Base-by-base conservation (phyloP, 106 monocot species). In the Allium sativum region DNA sequence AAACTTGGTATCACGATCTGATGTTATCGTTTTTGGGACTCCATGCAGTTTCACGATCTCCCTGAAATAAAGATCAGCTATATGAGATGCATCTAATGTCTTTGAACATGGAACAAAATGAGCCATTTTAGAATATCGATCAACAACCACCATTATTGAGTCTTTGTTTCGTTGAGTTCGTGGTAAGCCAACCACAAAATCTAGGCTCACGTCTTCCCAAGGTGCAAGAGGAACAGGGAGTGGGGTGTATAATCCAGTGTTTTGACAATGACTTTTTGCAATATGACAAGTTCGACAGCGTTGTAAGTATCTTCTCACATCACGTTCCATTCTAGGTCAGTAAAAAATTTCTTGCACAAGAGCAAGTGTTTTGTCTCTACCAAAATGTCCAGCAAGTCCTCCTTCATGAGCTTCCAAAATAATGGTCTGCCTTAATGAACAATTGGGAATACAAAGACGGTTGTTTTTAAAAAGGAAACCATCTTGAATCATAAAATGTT, bases 391-490 rank as follows among this genome's bases (percentile, higher is more conserved):
- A 1, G 16, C 61, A 15, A 61, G 13, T 43, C 61, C 0, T 0
- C 15, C n/a, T 14, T 14, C 0, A 21, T 22, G 59, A 8, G 18
- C 17, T 19, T 16, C 18, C 42, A 10, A 6, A 59, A 44, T 56
- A 40, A 67, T 54, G 2, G 53, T 18, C 14, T 67, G 1, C 18
- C 54, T 9, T 0, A 45, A 44, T 4, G 67, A 67, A 20, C 40
- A 22, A 0, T 41, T 19, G 5, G 41, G 55, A 44, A 67, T 67
- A 15, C 41, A 67, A 12, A 67, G 56, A 44, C 19, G 8, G 40
- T n/a, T 55, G 10, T 10, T 44, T 18, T 53, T 54, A 16, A 67
- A 67, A 55, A 67, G 40, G 17, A 44, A 67, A 40, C 53, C 55
- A 14, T 18, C 42, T 6, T 55, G 54, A 10, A 67, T 6, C 14